Base-by-base conservation (phyloP, 2,329 filamentous ascomycete species). In the Penicillium sp. region DNA sequence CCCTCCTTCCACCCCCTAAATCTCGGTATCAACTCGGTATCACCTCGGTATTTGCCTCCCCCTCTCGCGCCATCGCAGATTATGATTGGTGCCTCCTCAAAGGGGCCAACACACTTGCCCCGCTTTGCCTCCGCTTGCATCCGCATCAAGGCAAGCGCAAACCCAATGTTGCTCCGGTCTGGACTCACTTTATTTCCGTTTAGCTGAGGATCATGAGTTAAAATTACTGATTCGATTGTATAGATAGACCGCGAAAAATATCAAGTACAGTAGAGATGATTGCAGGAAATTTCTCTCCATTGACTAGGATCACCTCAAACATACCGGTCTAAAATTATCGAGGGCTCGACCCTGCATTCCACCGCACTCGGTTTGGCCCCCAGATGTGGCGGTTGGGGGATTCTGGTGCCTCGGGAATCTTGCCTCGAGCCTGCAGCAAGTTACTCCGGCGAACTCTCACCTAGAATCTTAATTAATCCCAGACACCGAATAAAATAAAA, bases 51-150 rank as follows among this genome's bases (percentile, higher is more conserved):
- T 55, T 55, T 51, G 37, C 53, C 52, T 55, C 45, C 33, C 44
- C 31, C 46, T 37, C 35, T 44, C 24, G 19, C 26, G 24, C 29
- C 19, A 27, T n/a, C 14, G 10, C 16, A 13, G 0, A 37, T 41
- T 45, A 43, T 55, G 43, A 56, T 52, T 56, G 48, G 53, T 24
- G 31, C 5, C n/a, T 24, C 19, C 24, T 19, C 8, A 52, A 47
- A 48, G 53, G 53, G 53, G 53, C 53, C 53, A 55, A 55, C 19
- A 37, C 53, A 52, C 22, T 13, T 29, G 48, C 48, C 43, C 54
- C 58, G 48, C 58, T 46, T 48, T 27, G 31, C 45, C 59, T 61
- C 59, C 59, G 57, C 57, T 55, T 59, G 41, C 56, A 49, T 61
- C 59, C 56, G 53, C 33, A 54, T 61, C 51, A n/a, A 59, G 59